phyloP scores from a whole-genome alignment of 352 stramenopile genomes.

The Globisporangium heterothallicum region DNA sequence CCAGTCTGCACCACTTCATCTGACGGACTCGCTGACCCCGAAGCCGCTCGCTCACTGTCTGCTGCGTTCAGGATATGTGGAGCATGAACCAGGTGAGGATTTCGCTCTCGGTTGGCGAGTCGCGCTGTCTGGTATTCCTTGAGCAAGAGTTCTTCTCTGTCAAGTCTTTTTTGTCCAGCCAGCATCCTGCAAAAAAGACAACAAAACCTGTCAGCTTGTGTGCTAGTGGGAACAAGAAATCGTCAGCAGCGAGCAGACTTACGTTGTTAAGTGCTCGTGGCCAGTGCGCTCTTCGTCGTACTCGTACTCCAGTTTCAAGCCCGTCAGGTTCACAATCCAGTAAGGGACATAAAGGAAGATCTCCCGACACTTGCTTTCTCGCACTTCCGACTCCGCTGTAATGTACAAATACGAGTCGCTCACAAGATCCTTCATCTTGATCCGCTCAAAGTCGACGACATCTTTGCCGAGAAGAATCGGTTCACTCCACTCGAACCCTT shows the following conservation, averaged over 20 bases:
- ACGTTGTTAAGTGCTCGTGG: slow-evolving; percentile 62
- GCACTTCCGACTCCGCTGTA: slow-evolving; percentile 51
- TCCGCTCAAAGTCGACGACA: slow-evolving; percentile 46
- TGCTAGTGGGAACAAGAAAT: not conserved
- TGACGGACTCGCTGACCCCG: not conserved
- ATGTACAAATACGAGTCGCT: slow-evolving; percentile 69
- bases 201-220: slow-evolving; percentile 10
- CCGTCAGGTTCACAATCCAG: slow-evolving; percentile 86
- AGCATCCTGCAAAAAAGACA: slow-evolving; percentile 31
- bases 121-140: slow-evolving; percentile 54
- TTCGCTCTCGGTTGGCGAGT: slow-evolving; percentile 26
- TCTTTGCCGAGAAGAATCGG: slow-evolving; percentile 46
- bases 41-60: slow-evolving; percentile 1
- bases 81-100: slow-evolving; percentile 55
- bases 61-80: not conserved
- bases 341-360: slow-evolving; percentile 84
- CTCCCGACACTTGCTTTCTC: slow-evolving; percentile 53
- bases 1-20: not conserved
- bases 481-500: slow-evolving; percentile 85
- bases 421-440: slow-evolving; percentile 78
- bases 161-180: slow-evolving; percentile 68
- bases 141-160: slow-evolving; percentile 70
- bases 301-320: slow-evolving; percentile 79
- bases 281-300: slow-evolving; percentile 71
- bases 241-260: slow-evolving; percentile 19